Base-by-base conservation (phyloP, 1,139 yeast genomes). In the Nadsonia starkeyi-henricii region DNA sequence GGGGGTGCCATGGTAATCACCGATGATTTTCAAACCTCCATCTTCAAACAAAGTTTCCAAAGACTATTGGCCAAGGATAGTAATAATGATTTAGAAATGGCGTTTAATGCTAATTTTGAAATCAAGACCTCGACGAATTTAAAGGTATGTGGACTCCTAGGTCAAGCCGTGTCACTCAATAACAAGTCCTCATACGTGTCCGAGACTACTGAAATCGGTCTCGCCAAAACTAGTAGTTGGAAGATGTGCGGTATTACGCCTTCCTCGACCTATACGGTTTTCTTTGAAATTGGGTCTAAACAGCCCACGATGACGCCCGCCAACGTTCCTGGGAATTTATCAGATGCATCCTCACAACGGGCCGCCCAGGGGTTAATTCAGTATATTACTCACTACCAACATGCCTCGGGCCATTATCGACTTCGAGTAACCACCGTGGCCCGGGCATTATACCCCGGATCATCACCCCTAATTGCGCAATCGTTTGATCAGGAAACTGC, bases 401-500 rank as follows among this genome's bases (percentile, higher is more conserved):
- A 81, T 77, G 36, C 72, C 65, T 52, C 75, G 68, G 55, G 73
- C 21, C 57, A 91, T 18, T 84, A 79, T 63, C 78, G 97, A 63
- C 74, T 86, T 53, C 79, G 97, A 60, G 97, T 91, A 45, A 91
- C 98, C 28, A 91, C 98, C 1, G 74, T 85, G 39, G 79, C 81
- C 43, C 80, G 85, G 57, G 75, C 77, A 57, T 69, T 81, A 60
- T 77, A 71, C 26, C 62, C 65, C 20, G 69, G 66, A 26, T 80
- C 78, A 48, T 73, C 71, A 49, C 75, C 75, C 36, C 68, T 67
- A 41, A 71, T 75, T 53, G 73, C 78, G 8, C 70, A 70, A 36
- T 73, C 93, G n/a, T 91, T 91, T 65, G 99, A 91, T 67, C 98
- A 93, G 70, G 98, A 91, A 66, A 96, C 97, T 19, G 96, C 98